These are phyloP conservation scores for Alternaria sp. DNA, from an alignment of 2,329 filamentous ascomycete species.

Conservation along the genomic window DNA sequence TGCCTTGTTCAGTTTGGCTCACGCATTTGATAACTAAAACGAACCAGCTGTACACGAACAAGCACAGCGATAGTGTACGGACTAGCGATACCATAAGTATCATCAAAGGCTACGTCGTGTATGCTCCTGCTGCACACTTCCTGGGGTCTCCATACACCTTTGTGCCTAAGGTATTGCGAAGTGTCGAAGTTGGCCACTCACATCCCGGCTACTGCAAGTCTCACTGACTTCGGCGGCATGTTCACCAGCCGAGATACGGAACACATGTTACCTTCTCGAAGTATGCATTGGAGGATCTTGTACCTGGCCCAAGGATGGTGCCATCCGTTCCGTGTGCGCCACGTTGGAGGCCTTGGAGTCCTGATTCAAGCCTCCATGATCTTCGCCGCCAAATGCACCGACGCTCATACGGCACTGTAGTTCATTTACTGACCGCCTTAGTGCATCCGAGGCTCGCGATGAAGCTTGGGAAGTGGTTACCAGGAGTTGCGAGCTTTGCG, in stretches of 20 bases:
- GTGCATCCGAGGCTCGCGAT: not conserved
- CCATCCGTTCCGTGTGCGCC: constrained; percentile 11
- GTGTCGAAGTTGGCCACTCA: constrained; percentile 6
- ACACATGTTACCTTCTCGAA: not conserved
- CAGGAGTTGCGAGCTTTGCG: not conserved
- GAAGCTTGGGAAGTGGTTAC: not conserved
- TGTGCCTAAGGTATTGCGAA: not conserved
- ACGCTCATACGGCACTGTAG: not conserved
- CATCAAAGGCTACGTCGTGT: not conserved
- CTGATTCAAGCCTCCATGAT: constrained; percentile 9
- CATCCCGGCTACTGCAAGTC: not conserved
- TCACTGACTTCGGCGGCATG: not conserved
- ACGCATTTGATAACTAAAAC: not conserved
- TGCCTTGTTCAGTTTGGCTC: constrained; percentile 3
- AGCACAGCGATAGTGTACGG: not conserved
- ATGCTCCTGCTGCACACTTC: not conserved
- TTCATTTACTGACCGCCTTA: not conserved
- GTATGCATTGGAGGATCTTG: not conserved
- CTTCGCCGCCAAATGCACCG: constrained; percentile 2
- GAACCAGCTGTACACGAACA: not conserved
- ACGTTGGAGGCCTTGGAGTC: constrained; percentile 16
- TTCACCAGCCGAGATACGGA: not conserved
- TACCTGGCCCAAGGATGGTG: not conserved
- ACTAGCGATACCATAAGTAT: not conserved
- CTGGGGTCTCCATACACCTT: not conserved